Evolutionary conservation across 352 stramenopile genomes (phyloP).

Genomic region (Halophytophthora polymorphica): DNA sequence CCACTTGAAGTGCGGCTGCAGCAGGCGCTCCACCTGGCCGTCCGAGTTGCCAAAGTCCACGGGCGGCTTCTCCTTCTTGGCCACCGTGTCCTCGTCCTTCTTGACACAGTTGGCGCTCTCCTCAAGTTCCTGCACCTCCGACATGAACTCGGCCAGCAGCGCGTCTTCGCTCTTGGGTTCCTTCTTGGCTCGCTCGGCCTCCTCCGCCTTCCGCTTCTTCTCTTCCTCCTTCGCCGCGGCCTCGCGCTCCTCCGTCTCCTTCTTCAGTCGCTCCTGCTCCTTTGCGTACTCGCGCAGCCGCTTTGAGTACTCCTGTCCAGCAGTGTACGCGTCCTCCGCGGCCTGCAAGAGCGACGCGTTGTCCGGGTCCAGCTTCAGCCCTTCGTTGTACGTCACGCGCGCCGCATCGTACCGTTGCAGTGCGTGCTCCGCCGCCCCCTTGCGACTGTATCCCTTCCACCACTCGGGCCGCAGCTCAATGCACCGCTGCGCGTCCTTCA

Average conservation of each 20-base stretch:
- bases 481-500: conserved; percentile 75
- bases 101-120: conserved; percentile 75
- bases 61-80: conserved; percentile 41
- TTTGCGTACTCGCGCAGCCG: conserved; percentile 52
- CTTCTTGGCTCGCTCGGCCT: conserved; percentile 20
- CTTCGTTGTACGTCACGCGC: conserved; percentile 64
- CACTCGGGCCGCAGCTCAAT: conserved; percentile 76
- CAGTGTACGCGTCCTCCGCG: conserved; percentile 65
- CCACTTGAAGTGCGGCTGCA: conserved; percentile 80
- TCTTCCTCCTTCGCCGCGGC: conserved; percentile 16
- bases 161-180: conserved; percentile 50
- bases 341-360: conserved; percentile 66
- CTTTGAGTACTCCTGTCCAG: conserved; percentile 65
- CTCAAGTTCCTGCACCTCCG: conserved; percentile 80
- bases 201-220: conserved; percentile 4
- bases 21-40: conserved; percentile 54
- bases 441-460: conserved; percentile 87
- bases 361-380: conserved; percentile 62
- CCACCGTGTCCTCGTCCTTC: conserved; percentile 38
- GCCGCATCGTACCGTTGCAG: conserved; percentile 72
- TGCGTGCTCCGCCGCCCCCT: conserved; percentile 76
- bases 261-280: conserved; percentile 31
- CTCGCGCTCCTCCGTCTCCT: conserved; percentile 33
- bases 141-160: conserved; percentile 79
- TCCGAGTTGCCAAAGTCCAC: conserved; percentile 75